Evolutionary conservation across 129 eudicot species (phyloP), one percentile per base, ranked within the genome.

Genomic region (Dittrichia graveolens): DNA sequence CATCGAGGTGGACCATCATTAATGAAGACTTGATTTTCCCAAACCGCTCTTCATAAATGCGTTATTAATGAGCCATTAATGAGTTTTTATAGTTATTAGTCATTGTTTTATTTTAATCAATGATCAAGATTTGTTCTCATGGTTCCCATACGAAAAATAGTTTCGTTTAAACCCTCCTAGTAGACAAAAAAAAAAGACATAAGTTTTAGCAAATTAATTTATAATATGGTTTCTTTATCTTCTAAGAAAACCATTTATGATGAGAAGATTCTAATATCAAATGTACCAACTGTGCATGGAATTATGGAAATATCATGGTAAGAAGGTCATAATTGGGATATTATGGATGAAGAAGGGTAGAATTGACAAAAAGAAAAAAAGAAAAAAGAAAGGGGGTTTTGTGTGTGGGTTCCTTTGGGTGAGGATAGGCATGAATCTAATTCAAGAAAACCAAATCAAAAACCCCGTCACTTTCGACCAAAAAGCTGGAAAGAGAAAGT

Each of bases 391-490:
- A 60, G 39, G 64, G 57, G 74, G 53, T 69, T 40, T 10, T 55
- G 50, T 78, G 45, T 24, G 31, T 24, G 79, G 82, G 74, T 49
- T 24, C 31, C 71, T 42, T 64, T 61, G 58, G 62, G 62, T 50
- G 60, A 45, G 60, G 79, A 82, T 74, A 82, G 79, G 47, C 67
- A 70, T 63, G 81, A 71, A 75, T 69, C 65, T 42, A 69, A 63
- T 64, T 75, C 77, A 69, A 58, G 19, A 81, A 75, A 79, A 62
- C 77, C 72, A 78, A 71, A 55, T 53, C 31, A 24, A 24, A 24
- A 56, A 78, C 42, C 45, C 54, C 69, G n/a, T 75, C 83, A 42
- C 64, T 82, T 69, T 83, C 85, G 49, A 73, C 55, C 65, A 72
- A 82, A 79, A 82, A 85, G 78, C 24, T 55, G 56, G 43, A 85